Evolutionary conservation across 768 basidiomycete genomes (phyloP), one percentile per base, ranked within the genome.

Genomic region (Russula emetica): DNA sequence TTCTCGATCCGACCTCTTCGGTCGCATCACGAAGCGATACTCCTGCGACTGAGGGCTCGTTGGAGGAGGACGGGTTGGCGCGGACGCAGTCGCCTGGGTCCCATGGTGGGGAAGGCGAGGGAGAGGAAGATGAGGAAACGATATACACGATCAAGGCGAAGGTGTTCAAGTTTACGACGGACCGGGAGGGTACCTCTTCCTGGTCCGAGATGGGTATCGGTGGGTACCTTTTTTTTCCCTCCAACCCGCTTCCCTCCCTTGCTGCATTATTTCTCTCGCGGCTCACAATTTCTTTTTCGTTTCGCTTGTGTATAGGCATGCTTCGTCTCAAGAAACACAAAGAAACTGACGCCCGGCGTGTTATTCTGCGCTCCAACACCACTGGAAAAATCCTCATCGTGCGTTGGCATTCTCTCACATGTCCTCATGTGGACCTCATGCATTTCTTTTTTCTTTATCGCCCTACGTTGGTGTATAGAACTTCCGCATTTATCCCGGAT

Each of bases 121-220:
- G 91, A 32, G 91, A 93, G 74, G 88, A 93, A 71, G 80, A 86
- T 45, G 91, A 93, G 70, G 84, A 84, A 63, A 91, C 88, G 4
- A 74, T 75, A 32, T 79, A 88, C 72, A 74, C 77, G 51, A 77
- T 83, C 54, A 83, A 78, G 72, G 74, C 82, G 54, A 91, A 88
- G 72, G 84, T 85, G 28, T 90, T 77, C 71, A 82, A 80, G 70
- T 69, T 91, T 71, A 75, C 75, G 64, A 85, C 82, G 73, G 73
- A 76, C 18, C 76, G 78, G 14, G 80, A 81, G 64, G 72, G 79
- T 63, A 66, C 73, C 59, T 66, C 72, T 45, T 78, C 79, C 34
- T 92, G 89, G 90, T 78, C 74, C 28, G 86, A 88, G 62, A 70
- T 88, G 59, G 90, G 91, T 54, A 70, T 84, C 60, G 90, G 88